phyloP scores from a whole-genome alignment of 2,329 filamentous ascomycete genomes.

The Hymenoscyphus repandus region DNA sequence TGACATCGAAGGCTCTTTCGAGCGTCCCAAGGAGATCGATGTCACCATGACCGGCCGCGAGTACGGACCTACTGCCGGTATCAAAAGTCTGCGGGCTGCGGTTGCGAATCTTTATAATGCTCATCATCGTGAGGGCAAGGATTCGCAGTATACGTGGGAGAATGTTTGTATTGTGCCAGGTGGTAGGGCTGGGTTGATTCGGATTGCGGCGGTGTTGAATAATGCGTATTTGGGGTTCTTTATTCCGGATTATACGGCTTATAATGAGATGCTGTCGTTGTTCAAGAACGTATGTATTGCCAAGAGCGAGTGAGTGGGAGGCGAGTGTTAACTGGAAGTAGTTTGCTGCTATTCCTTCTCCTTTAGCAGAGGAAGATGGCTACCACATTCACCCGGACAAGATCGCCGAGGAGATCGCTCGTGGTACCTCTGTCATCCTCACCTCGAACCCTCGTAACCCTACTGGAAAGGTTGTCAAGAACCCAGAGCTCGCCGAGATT shows the following conservation, averaged over 20 bases:
- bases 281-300: constrained; percentile 79
- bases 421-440: constrained; percentile 81
- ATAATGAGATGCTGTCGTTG: constrained; percentile 93
- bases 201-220: constrained; percentile 89
- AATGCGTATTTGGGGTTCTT: constrained; percentile 93
- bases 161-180: constrained; percentile 96
- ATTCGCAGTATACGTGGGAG: constrained; percentile 91
- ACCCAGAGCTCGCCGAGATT: constrained; percentile 81
- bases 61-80: constrained; percentile 91
- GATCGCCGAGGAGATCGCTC: constrained; percentile 84
- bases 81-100: constrained; percentile 82
- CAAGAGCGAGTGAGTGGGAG: neutral
- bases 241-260: constrained; percentile 91
- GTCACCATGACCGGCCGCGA: constrained; percentile 75
- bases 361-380: constrained; percentile 75
- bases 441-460: constrained; percentile 96
- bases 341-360: constrained; percentile 84
- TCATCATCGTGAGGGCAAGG: constrained; percentile 82
- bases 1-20: constrained; percentile 84
- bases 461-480: constrained; percentile 79
- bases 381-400: constrained; percentile 94
- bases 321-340: constrained; percentile 30
- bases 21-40: constrained; percentile 72
- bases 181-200: constrained; percentile 85
- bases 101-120: constrained; percentile 91